phyloP scores from a whole-genome alignment of 2,329 filamentous ascomycete species.

The Alternaria tenuissima region DNA sequence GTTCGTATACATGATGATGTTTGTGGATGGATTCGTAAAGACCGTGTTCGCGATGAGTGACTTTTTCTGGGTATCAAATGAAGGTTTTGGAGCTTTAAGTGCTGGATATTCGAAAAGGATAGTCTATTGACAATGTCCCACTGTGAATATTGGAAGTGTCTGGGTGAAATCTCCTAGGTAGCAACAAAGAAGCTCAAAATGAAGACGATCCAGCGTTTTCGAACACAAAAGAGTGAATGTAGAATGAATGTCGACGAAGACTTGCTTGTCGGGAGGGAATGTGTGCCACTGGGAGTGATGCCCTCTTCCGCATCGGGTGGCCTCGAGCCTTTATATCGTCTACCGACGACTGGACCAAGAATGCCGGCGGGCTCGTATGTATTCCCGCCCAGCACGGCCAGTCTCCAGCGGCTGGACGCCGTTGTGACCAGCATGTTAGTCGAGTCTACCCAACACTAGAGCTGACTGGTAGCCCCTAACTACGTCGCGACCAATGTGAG shows the following conservation, averaged over 20 bases:
- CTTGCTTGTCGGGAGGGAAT: constrained; percentile 42
- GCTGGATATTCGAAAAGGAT: constrained; percentile 10
- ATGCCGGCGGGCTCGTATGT: constrained; percentile 22
- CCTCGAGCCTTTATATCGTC: constrained; percentile 31
- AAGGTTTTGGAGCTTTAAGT: constrained; percentile 23
- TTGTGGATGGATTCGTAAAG: constrained; percentile 10
- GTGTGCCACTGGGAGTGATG: constrained; percentile 38
- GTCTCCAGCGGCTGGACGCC: constrained; percentile 30
- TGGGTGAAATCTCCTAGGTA: constrained; percentile 14
- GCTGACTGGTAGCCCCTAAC: constrained; percentile 27
- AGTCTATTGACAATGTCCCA: constrained; percentile 28
- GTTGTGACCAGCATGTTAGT: constrained; percentile 32
- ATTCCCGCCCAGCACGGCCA: constrained; percentile 27
- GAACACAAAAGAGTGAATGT: constrained; percentile 37
- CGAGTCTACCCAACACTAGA: constrained; percentile 21
- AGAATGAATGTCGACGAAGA: constrained; percentile 44
- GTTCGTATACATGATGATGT: constrained; percentile 37
- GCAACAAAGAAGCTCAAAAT: constrained; percentile 33
- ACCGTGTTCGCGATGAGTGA: constrained; percentile 15
- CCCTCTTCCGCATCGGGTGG: constrained; percentile 27
- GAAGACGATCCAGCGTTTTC: constrained; percentile 44
- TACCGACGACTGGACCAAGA: constrained; percentile 20
- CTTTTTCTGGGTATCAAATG: constrained; percentile 16
- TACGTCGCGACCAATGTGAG: constrained; percentile 35
- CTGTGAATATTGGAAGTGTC: constrained; percentile 9